Evolutionary conservation across 2,329 filamentous ascomycete genomes (phyloP).

Genomic region (Malbranchea zuffiana): DNA sequence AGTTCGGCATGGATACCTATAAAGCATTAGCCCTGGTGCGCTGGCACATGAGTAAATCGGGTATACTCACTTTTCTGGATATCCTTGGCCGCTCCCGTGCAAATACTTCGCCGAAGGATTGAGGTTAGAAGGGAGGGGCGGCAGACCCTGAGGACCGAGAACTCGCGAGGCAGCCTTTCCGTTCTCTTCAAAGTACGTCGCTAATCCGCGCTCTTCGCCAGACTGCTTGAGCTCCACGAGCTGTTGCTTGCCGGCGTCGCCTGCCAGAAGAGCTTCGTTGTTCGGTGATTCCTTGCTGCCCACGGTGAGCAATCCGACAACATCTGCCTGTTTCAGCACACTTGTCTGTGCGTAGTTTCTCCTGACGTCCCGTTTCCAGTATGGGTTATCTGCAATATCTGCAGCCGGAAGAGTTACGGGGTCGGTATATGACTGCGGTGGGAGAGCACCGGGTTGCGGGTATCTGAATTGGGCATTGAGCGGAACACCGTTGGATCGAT

Average conservation of each 20-base stretch:
- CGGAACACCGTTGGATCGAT: slow-evolving; percentile 82
- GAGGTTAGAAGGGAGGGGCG: slow-evolving; percentile 71
- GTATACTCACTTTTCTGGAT: slow-evolving; percentile 48
- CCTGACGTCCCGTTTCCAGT: slow-evolving; percentile 89
- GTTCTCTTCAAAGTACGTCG: slow-evolving; percentile 61
- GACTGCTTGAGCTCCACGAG: slow-evolving; percentile 67
- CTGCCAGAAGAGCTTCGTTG: slow-evolving; percentile 63
- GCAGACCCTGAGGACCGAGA: slow-evolving; percentile 66
- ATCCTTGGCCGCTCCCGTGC: slow-evolving; percentile 58
- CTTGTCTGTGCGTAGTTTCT: slow-evolving; percentile 71
- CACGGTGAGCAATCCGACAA: slow-evolving; percentile 72
- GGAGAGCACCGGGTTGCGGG: slow-evolving; percentile 63
- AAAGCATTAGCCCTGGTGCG: slow-evolving; percentile 22
- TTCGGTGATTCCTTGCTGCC: slow-evolving; percentile 73
- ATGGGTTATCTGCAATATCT: slow-evolving; percentile 82
- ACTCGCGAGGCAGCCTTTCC: slow-evolving; percentile 45
- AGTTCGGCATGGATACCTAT: slow-evolving; percentile 37
- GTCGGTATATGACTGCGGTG: slow-evolving; percentile 65
- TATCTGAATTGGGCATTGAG: slow-evolving; percentile 87
- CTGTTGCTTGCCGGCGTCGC: slow-evolving; percentile 60
- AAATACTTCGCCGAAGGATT: slow-evolving; percentile 50
- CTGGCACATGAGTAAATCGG: slow-evolving; percentile 30
- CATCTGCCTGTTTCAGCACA: slow-evolving; percentile 71
- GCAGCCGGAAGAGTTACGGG: slow-evolving; percentile 73
- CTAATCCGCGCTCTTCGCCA: slow-evolving; percentile 60